Evolutionary conservation across 2,329 filamentous ascomycete genomes (phyloP), one percentile per base, ranked within the genome.

Genomic region (Tolypocladium pustulatum): DNA sequence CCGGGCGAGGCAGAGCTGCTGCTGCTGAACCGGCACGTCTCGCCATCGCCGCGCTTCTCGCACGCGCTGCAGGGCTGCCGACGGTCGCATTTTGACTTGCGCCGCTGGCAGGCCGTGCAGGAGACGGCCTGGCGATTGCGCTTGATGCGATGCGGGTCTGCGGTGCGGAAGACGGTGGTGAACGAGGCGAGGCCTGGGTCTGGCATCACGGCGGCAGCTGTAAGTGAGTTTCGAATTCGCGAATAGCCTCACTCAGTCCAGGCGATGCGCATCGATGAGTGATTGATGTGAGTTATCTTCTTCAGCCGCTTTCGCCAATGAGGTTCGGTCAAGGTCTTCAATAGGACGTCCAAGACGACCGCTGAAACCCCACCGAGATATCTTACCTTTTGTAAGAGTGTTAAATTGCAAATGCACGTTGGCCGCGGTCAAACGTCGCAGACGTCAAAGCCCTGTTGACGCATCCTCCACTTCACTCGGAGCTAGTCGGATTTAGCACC

Each of bases 81-180:
- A 17, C 75, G 71, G 61, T 78, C 75, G 61, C 76, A 78, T 58
- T 71, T 72, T 9, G 73, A 69, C 65, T 78, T 78, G 59, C 76
- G 74, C 25, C 65, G 66, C 61, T 76, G 75, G 59, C 76, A 78
- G 51, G 69, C 65, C 2, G 67, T 66, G 63, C 75, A 78, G 6
- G 76, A 77, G 25, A 78, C 69, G 41, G 76, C 66, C 53, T 71
- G 72, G 8, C 76, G 69, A 63, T 73, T 75, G 38, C 75, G 72
- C 65, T 69, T 73, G 59, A 71, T 66, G 41, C 70, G 68, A 46
- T 70, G 67, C 15, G 67, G 60, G 59, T 70, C 69, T 22, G 64
- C 64, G 27, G 73, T 68, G 54, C 73, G 72, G 62, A 76, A 76
- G 62, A 76, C 73, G 56, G 68, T 63, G 22, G 65, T 67, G 57